Percentiles rank a stretch among this genome's conserved stretches.
Evolutionary conservation across 192 early-diverging fungal species (phyloP).

Genomic region (Pilobolus umbonatus): DNA sequence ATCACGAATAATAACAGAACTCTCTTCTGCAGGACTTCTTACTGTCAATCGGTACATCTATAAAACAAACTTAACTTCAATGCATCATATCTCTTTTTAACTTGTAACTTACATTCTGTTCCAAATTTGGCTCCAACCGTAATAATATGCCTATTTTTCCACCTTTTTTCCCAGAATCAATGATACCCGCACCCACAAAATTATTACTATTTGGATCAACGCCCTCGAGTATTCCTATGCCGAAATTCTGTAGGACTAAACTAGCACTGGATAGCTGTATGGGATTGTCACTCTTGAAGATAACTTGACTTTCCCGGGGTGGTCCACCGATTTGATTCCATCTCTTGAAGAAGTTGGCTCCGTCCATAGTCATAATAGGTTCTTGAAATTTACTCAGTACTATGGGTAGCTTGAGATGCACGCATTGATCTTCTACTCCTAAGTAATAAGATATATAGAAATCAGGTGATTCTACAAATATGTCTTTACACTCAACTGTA

Average conservation of each 20-base stretch:
- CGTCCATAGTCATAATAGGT: slow-evolving; percentile 64
- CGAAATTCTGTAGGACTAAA: slow-evolving; percentile 58
- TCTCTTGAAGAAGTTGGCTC: slow-evolving; percentile 78
- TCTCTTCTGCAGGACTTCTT: slow-evolving; percentile 78
- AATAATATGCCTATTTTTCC: slow-evolving; percentile 91
- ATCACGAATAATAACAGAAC: slow-evolving; percentile 53
- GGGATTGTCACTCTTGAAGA: slow-evolving; percentile 48
- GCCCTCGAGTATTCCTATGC: slow-evolving; percentile 71
- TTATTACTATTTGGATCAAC: slow-evolving; percentile 90
- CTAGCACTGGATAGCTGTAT: slow-evolving; percentile 50
- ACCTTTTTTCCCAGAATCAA: slow-evolving; percentile 55
- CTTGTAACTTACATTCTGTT: slow-evolving; percentile 62
- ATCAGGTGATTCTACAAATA: slow-evolving; percentile 54
- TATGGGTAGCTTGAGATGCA: slow-evolving; percentile 77
- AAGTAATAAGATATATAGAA: slow-evolving; percentile 66
- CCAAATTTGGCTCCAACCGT: slow-evolving; percentile 81
- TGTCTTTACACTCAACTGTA: slow-evolving; percentile 67
- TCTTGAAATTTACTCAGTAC: slow-evolving; percentile 84
- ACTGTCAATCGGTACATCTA: slow-evolving; percentile 88
- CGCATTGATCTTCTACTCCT: slow-evolving; percentile 37
- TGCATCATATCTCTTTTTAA: not conserved
- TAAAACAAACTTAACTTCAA: not conserved
- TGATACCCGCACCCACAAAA: slow-evolving; percentile 85
- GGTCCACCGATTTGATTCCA: slow-evolving; percentile 96
- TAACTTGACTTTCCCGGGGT: slow-evolving; percentile 72